A percentile compares a stretch with the other conserved stretches of the same genome.
These are phyloP conservation scores for Lipomyces orientalis DNA, from an alignment of 805 yeast species.

Conservation along the genomic window DNA sequence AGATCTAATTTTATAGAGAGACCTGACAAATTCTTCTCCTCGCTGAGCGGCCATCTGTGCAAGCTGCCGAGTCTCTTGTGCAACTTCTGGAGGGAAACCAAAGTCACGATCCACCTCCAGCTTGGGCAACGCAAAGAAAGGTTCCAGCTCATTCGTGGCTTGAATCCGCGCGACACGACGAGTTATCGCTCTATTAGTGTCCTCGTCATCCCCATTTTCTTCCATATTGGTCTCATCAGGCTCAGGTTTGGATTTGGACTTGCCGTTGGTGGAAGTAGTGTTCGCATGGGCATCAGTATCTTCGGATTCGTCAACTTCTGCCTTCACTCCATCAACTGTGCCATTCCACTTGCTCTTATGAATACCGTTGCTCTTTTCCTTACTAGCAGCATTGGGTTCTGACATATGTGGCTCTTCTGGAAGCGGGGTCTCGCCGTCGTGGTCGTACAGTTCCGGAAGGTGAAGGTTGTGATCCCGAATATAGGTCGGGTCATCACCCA, in stretches of 20 bases:
- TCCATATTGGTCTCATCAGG: conserved; percentile 16
- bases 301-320: conserved; percentile 2
- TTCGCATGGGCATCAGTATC: conserved; percentile 21
- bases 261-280: conserved; percentile 6
- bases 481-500: conserved; percentile 84
- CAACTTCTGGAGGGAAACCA: conserved; percentile 60
- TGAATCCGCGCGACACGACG: conserved; percentile 44
- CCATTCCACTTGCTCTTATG: conserved; percentile 7
- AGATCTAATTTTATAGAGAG: conserved; percentile 71
- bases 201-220: conserved; percentile 24
- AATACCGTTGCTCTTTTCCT: conserved; percentile 5
- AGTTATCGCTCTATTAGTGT: conserved; percentile 29
- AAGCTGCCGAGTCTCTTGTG: conserved; percentile 73
- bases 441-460: conserved; percentile 73
- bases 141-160: conserved; percentile 53
- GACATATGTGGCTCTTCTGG: background rate
- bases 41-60: conserved; percentile 81
- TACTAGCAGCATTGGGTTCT: background rate
- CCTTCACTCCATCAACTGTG: conserved; percentile 1
- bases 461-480: conserved; percentile 67
- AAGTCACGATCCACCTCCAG: conserved; percentile 54
- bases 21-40: conserved; percentile 83
- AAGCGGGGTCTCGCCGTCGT: conserved; percentile 35
- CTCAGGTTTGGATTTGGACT: background rate
- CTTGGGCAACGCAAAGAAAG: conserved; percentile 70